Base-by-base conservation (phyloP, 1,284 basidiomycete species). In the Ceratorhiza oryzae-sativae region DNA sequence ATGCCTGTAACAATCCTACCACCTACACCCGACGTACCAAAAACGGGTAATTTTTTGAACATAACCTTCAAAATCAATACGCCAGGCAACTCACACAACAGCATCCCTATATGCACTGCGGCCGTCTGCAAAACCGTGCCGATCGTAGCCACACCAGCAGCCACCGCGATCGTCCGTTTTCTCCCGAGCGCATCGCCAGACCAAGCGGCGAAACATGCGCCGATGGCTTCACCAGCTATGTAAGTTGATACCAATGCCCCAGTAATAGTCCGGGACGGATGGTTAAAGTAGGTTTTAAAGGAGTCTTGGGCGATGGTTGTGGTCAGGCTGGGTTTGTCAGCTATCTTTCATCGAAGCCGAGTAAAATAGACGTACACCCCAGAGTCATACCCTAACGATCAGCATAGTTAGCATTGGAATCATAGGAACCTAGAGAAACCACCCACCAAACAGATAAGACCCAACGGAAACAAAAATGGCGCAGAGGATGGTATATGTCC, bases 231-330 rank as follows among this genome's bases (percentile, higher is more conserved):
- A 18, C 62, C 62, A 49, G 62, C 62, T 9, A 65, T 65, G 23
- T 65, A 65, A 1, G 62, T 65, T 18, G 62, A 65, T 13, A 65
- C 62, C n/a, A 65, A 48, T 23, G 62, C 62, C 2, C 62, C 62
- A 32, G 34, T 41, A 9, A 65, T 65, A 9, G 25, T n/a, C 25
- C 41, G 62, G 1, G 62, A 53, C 13, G 62, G 62, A 32, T 65
- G 27, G n/a, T 65, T 48, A 32, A 65, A 65, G 48, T 65, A 65
- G 48, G 20, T 34, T 65, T 51, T 65, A 34, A 65, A 65, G 3
- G 62, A 65, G 48, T 65, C 62, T 53, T 65, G 62, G 32, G 62
- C 62, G 30, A 65, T 65, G 5, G 62, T 65, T 20, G 62, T 65
- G 20, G 62, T 65, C 27, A 65, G n/a, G 15, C 62, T 65, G 20